These are phyloP conservation scores for Solanum chilense DNA, from an alignment of 257 asterid species.

Conservation along the genomic window DNA sequence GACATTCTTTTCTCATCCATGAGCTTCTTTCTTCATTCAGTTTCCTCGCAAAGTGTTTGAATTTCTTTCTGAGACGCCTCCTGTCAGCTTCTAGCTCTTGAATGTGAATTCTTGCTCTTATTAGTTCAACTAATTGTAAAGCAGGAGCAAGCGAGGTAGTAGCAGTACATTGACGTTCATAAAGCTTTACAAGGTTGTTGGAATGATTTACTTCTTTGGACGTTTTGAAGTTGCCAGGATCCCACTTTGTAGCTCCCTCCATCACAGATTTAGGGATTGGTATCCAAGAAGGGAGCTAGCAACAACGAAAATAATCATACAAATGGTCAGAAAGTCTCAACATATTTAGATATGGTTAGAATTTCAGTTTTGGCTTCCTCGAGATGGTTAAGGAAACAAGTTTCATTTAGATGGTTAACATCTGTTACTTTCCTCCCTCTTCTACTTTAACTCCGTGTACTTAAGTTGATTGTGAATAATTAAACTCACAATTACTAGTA, in stretches of 20 bases:
- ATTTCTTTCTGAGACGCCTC: constrained; percentile 3
- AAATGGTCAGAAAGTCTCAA: background rate
- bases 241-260: constrained; percentile 44
- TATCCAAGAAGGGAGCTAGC: constrained; percentile 12
- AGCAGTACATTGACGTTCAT: background rate
- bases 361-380: too few relatives aligned
- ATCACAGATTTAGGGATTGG: constrained; percentile 3
- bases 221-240: constrained; percentile 3
- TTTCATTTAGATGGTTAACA: too few relatives aligned
- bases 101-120: constrained; percentile 5
- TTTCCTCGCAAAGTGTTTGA: constrained; percentile 9
- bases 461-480: too few relatives aligned
- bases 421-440: background rate
- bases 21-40: constrained; percentile 20
- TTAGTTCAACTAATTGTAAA: constrained; percentile 6
- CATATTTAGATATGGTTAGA: too few relatives aligned
- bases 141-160: constrained; percentile 13
- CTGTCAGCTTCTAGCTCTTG: constrained; percentile 17
- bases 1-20: constrained; percentile 10
- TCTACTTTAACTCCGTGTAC: background rate
- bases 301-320: background rate
- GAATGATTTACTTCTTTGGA: constrained; percentile 4
- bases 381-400: too few relatives aligned
- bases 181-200: background rate
- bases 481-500: background rate